Percentiles rank a stretch among this genome's conserved stretches.
These are phyloP conservation scores for Solanum rostratum DNA, from an alignment of 257 asterid genomes.

Conservation along the genomic window DNA sequence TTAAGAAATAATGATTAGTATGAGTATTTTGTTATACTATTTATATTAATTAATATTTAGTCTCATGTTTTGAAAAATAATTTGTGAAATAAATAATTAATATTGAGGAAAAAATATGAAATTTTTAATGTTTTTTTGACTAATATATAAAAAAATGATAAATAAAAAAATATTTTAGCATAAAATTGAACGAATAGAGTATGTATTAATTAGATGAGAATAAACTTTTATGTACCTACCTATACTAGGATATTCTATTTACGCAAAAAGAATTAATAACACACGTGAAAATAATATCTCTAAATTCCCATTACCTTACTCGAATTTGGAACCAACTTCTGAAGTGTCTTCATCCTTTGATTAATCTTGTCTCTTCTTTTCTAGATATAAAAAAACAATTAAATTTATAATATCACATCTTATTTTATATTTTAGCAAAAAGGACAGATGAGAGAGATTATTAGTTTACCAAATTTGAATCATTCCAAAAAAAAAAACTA, in stretches of 20 bases:
- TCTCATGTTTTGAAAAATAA: no score
- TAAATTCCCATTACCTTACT: constrained; percentile 54
- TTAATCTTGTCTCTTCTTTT: constrained; percentile 93
- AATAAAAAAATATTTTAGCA: no score
- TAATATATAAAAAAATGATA: no score
- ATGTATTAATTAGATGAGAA: background rate
- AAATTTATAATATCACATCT: background rate
- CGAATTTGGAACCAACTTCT: constrained; percentile 94
- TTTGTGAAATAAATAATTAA: no score
- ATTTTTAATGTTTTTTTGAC: no score
- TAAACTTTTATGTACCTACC: background rate
- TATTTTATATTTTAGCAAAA: background rate
- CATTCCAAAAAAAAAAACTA: background rate
- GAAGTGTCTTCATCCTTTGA: constrained; percentile 83
- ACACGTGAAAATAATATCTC: background rate
- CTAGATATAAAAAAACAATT: constrained; percentile 11
- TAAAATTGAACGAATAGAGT: no score
- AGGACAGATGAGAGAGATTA: background rate
- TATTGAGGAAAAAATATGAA: no score
- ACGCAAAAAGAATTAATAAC: background rate
- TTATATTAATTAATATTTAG: no score
- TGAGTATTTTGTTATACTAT: no score
- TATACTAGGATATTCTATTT: background rate
- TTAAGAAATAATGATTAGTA: no score
- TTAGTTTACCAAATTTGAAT: background rate